A percentile compares a stretch with the other conserved stretches of the same genome.
Evolutionary conservation across 2,329 filamentous ascomycete genomes (phyloP).

Genomic region (Exserohilum turcica): DNA sequence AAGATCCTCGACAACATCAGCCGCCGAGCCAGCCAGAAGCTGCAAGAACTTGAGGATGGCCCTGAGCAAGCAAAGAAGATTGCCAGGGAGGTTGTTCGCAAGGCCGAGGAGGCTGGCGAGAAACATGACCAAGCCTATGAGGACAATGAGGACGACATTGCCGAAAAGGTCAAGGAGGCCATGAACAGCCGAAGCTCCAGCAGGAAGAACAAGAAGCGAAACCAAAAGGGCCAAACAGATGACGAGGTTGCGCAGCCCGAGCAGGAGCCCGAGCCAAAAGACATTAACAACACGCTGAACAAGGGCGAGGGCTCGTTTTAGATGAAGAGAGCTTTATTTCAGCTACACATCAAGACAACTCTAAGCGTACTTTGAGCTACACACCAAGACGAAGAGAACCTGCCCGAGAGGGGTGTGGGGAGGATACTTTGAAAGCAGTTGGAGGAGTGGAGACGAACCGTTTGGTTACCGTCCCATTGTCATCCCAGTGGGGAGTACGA

Average conservation of each 20-base stretch:
- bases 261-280: conserved; percentile 33
- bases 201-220: conserved; percentile 22
- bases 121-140: conserved; percentile 17
- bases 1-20: conserved; percentile 39
- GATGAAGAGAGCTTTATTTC: not conserved
- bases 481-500: not conserved
- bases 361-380: not conserved
- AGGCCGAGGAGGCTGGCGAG: conserved; percentile 21
- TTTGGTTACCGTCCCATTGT: not conserved
- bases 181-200: conserved; percentile 12
- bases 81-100: conserved; percentile 31
- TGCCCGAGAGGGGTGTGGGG: not conserved
- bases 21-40: conserved; percentile 32
- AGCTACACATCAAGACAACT: too few species aligned
- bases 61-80: conserved; percentile 32
- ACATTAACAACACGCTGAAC: conserved; percentile 28
- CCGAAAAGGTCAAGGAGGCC: conserved; percentile 21
- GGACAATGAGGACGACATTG: conserved; percentile 14
- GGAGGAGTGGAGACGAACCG: not conserved
- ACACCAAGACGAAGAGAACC: not conserved
- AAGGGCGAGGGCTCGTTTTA: conserved; percentile 30
- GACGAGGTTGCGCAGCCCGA: conserved; percentile 21
- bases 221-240: conserved; percentile 20
- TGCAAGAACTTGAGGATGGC: conserved; percentile 37
- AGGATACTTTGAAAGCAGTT: not conserved